Evolutionary conservation across 306 rosid species (phyloP).

Genomic region (Ammopiptanthus mongolicus): DNA sequence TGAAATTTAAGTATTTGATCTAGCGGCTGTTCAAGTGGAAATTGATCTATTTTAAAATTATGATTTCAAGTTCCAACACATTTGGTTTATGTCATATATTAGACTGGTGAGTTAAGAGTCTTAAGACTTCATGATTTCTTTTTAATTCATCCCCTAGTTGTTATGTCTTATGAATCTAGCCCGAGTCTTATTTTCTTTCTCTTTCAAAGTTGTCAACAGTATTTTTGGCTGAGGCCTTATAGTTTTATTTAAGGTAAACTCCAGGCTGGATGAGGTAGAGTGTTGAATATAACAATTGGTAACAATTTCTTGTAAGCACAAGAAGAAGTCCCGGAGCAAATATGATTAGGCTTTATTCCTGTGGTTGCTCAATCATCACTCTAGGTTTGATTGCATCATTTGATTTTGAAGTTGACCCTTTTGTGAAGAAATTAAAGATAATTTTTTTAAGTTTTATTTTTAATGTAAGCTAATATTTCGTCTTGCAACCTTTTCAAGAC

Average conservation of each 20-base stretch:
- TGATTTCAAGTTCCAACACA: background rate
- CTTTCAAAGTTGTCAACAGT: background rate
- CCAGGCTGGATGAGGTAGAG: background rate
- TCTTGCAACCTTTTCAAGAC: background rate
- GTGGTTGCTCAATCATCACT: constrained; percentile 1
- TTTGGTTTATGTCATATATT: background rate
- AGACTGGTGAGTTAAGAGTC: background rate
- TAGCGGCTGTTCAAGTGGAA: background rate
- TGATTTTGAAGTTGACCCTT: background rate
- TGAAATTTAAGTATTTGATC: background rate
- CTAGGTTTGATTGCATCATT: background rate
- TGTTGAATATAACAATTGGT: background rate
- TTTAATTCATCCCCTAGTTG: background rate
- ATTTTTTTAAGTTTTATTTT: background rate
- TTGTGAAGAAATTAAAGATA: background rate
- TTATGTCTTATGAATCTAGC: background rate
- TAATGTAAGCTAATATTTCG: background rate
- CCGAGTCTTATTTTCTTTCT: background rate
- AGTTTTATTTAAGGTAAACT: background rate
- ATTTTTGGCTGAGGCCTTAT: background rate
- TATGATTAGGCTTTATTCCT: background rate
- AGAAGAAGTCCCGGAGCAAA: background rate
- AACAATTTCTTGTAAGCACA: background rate
- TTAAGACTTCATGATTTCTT: background rate
- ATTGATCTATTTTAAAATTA: background rate